Evolutionary conservation across 176 grass and related monocot species (phyloP).

Genomic region (Paspalum notatum): DNA sequence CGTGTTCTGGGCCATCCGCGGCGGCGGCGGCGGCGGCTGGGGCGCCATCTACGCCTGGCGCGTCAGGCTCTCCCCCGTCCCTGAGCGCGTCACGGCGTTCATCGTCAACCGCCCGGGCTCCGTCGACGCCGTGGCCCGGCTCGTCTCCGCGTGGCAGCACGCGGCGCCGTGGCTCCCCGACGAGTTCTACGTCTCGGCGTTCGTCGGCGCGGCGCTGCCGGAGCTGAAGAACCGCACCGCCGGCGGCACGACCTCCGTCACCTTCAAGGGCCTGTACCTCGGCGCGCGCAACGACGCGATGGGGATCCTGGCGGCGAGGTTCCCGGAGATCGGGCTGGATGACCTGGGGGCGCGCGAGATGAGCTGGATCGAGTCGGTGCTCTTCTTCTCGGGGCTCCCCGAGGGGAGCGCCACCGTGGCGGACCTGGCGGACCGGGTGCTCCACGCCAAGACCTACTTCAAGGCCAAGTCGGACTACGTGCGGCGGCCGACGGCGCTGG

Average conservation of each 20-base stretch:
- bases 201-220: constrained; percentile 58
- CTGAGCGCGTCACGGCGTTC: constrained; percentile 60
- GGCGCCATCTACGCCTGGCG: constrained; percentile 71
- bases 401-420: constrained; percentile 44
- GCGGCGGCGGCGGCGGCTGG: constrained; percentile 77
- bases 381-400: constrained; percentile 70
- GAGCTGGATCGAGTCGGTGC: constrained; percentile 80
- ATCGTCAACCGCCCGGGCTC: constrained; percentile 52
- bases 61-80: constrained; percentile 50
- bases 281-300: constrained; percentile 39
- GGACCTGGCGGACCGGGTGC: constrained; percentile 49
- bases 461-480: constrained; percentile 85
- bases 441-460: constrained; percentile 65
- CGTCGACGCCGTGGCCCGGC: constrained; percentile 26
- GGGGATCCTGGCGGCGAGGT: constrained; percentile 23
- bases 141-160: constrained; percentile 65
- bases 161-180: constrained; percentile 68
- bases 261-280: constrained; percentile 76
- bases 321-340: constrained; percentile 45
- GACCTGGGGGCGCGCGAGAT: constrained; percentile 48
- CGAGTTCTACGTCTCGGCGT: constrained; percentile 78
- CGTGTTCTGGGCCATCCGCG: constrained; percentile 87
- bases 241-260: constrained; percentile 53
- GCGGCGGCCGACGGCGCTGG: constrained; percentile 30
- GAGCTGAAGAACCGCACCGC: constrained; percentile 8